Evolutionary conservation across 495 filamentous ascomycete species (phyloP).

Genomic region (Diplogelasinospora grovesii): DNA sequence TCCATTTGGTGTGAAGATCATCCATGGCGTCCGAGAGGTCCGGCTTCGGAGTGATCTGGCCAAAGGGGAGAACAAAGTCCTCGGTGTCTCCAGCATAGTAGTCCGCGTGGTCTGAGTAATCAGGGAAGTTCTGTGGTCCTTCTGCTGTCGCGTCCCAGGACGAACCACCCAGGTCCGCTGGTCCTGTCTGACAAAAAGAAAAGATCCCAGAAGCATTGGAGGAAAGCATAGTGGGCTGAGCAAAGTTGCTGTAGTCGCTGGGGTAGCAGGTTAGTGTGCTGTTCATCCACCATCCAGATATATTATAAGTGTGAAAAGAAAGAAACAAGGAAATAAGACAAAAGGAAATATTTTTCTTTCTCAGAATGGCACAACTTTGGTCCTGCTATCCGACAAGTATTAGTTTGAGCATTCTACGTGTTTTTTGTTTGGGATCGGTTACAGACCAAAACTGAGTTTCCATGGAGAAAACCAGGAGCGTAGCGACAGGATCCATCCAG

Average conservation of each 20-base stretch:
- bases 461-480: not conserved
- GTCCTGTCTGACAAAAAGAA: constrained; percentile 50
- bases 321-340: constrained; percentile 30
- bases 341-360: constrained; percentile 14
- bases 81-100: constrained; percentile 37
- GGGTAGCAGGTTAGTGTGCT: constrained; percentile 44
- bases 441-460: constrained; percentile 17
- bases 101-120: constrained; percentile 28
- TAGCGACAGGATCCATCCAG: not conserved
- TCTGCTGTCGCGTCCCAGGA: constrained; percentile 46
- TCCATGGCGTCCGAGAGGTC: constrained; percentile 39
- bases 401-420: constrained; percentile 12
- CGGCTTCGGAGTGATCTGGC: constrained; percentile 44
- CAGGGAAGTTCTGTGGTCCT: constrained; percentile 48
- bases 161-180: constrained; percentile 42
- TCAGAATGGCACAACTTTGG: constrained; percentile 45
- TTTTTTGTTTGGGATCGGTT: constrained; percentile 5
- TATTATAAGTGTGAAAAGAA: constrained; percentile 11
- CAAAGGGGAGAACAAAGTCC: constrained; percentile 42
- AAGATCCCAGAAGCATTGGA: constrained; percentile 42
- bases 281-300: constrained; percentile 27
- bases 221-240: constrained; percentile 41
- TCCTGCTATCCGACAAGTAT: constrained; percentile 24
- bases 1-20: constrained; percentile 40
- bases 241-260: constrained; percentile 48